These are phyloP conservation scores for Triticum urartu DNA, from an alignment of 176 grass and related monocot genomes.

Conservation along the genomic window DNA sequence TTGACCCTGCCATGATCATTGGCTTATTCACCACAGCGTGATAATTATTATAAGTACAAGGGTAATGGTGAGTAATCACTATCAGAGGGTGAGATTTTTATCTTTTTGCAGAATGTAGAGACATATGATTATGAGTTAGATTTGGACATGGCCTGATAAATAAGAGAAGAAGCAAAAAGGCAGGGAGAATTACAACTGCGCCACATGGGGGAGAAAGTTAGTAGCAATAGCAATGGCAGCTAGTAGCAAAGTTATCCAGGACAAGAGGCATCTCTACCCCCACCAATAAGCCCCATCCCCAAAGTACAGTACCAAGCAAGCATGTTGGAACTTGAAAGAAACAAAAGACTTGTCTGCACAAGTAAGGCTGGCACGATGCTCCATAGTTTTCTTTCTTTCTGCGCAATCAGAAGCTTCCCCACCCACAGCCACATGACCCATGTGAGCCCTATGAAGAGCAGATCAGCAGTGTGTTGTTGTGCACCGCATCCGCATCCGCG, in stretches of 20 bases:
- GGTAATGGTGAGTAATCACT: slow-evolving; percentile 18
- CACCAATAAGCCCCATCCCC: slow-evolving; percentile 43
- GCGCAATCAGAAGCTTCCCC: slow-evolving; percentile 46
- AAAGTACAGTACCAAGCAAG: background rate
- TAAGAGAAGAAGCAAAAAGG: background rate
- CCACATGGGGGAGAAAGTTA: slow-evolving; percentile 3
- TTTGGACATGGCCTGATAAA: slow-evolving; percentile 10
- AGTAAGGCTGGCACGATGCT: slow-evolving; percentile 45
- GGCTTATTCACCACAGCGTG: background rate
- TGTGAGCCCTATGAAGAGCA: slow-evolving; percentile 45
- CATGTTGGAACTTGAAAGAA: slow-evolving; percentile 36
- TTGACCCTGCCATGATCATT: background rate
- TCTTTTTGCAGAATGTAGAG: background rate
- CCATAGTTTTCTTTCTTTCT: slow-evolving; percentile 3
- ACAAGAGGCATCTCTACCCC: slow-evolving; percentile 27
- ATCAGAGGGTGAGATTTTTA: background rate
- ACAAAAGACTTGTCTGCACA: slow-evolving; percentile 46
- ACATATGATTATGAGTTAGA: slow-evolving; percentile 22
- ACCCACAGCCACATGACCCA: slow-evolving; percentile 36
- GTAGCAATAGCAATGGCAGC: background rate
- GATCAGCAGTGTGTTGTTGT: slow-evolving; percentile 7
- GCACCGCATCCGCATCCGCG: background rate
- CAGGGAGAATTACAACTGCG: background rate
- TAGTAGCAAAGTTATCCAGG: slow-evolving; percentile 12
- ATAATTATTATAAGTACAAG: background rate